Conservation (phyloP, 2,329 filamentous ascomycete species). For the Penicillium sp. region DNA sequence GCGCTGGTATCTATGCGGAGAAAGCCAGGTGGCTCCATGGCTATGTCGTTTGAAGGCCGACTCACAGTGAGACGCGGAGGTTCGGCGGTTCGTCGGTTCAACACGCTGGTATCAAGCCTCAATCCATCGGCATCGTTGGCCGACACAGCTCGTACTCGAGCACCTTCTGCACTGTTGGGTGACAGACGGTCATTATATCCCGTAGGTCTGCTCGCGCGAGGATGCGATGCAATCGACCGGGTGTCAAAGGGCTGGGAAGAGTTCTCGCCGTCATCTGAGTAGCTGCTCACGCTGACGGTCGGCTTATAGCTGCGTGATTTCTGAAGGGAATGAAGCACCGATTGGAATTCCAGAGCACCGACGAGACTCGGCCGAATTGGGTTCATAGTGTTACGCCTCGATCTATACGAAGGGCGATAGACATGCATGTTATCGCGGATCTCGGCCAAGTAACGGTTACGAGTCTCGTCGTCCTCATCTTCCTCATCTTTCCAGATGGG, state of each 20-base stretch:
- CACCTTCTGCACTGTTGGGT: conserved; percentile 20
- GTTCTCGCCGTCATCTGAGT: conserved; percentile 62
- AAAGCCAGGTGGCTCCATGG: conserved; percentile 13
- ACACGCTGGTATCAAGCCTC: conserved; percentile 42
- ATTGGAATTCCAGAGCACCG: conserved; percentile 89
- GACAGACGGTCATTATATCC: conserved; percentile 24
- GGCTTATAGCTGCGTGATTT: conserved; percentile 69
- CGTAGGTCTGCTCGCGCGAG: conserved; percentile 28
- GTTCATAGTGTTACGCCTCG: conserved; percentile 69
- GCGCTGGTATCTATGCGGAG: conserved; percentile 24
- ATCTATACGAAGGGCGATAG: conserved; percentile 63
- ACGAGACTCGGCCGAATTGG: conserved; percentile 91
- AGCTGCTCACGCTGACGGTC: conserved; percentile 66
- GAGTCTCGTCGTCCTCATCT: conserved; percentile 53
- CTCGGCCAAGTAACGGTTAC: conserved; percentile 68
- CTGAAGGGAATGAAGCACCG: conserved; percentile 81
- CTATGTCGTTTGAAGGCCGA: conserved; percentile 34
- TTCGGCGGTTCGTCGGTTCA: conserved; percentile 20
- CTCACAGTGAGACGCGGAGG: conserved; percentile 41
- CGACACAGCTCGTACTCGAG: conserved; percentile 55
- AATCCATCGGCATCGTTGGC: conserved; percentile 55
- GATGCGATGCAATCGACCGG: conserved; percentile 50
- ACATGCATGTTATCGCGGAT: conserved; percentile 92
- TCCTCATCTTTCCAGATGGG: conserved; percentile 51
- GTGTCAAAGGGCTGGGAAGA: conserved; percentile 48